phyloP scores from a whole-genome alignment of 169 alveolate genomes.

The Cryptosporidium meleagridis region DNA sequence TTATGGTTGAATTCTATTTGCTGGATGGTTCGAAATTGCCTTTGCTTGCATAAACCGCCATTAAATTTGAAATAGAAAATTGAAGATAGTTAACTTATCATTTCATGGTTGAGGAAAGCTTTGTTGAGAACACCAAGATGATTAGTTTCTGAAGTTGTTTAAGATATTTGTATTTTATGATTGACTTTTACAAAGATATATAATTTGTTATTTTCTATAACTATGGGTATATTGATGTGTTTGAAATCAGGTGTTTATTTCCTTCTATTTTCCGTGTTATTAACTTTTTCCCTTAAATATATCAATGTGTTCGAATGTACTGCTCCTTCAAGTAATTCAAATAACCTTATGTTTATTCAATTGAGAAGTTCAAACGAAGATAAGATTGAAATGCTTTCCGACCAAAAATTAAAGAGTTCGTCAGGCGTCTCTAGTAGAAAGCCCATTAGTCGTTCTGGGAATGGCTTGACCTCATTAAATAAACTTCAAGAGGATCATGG shows the following conservation, averaged over 20 bases:
- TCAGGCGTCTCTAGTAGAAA: too few species aligned
- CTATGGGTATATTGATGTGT: neutral
- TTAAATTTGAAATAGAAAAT: too few species aligned
- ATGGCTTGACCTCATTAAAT: too few species aligned
- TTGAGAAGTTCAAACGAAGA: neutral
- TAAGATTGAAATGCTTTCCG: neutral
- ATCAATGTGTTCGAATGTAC: neutral
- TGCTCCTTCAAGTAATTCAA: neutral
- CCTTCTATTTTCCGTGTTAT: neutral
- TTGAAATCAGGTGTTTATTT: too few species aligned
- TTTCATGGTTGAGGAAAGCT: neutral
- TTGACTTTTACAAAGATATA: too few species aligned
- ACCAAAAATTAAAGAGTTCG: neutral
- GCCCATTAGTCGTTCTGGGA: too few species aligned
- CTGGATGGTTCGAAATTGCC: too few species aligned
- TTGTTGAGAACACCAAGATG: too few species aligned
- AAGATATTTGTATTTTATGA: neutral
- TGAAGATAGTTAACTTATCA: too few species aligned
- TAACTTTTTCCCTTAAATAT: too few species aligned
- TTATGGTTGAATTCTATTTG: too few species aligned
- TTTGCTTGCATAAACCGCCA: neutral
- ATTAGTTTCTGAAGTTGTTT: neutral
- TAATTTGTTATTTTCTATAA: neutral
- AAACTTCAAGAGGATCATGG: too few species aligned
- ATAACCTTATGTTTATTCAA: neutral